These are phyloP conservation scores for Wickerhamomyces bisporus DNA, from an alignment of 805 yeast genomes.

Conservation along the genomic window DNA sequence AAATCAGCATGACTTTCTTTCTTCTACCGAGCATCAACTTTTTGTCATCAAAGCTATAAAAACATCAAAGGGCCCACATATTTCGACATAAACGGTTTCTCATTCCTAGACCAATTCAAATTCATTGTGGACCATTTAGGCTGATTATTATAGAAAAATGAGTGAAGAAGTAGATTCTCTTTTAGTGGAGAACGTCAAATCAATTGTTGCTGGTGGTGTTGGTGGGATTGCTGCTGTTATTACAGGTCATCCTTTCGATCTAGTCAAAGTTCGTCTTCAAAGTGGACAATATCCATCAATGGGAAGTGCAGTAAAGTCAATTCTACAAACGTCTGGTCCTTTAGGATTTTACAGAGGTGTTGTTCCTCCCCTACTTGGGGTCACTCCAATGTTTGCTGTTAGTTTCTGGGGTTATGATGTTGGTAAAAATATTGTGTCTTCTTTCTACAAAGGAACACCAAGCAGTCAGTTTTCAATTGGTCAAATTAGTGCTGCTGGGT, in stretches of 20 bases:
- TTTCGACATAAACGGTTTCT: background rate
- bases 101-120: background rate
- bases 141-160: conserved; percentile 6
- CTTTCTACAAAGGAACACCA: conserved; percentile 29
- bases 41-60: no score
- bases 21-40: no score
- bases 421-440: conserved; percentile 71
- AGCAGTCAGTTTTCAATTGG: conserved; percentile 47
- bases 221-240: conserved; percentile 96
- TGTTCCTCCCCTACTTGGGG: conserved; percentile 90
- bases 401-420: conserved; percentile 98
- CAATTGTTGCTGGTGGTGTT: conserved; percentile 89
- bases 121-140: background rate
- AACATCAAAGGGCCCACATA: no score
- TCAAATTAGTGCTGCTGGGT: conserved; percentile 88
- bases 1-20: no score
- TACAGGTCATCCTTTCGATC: conserved; percentile 95
- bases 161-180: conserved; percentile 21
- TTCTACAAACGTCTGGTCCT: conserved; percentile 69
- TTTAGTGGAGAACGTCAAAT: conserved; percentile 70
- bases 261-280: conserved; percentile 87
- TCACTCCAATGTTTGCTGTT: conserved; percentile 97
- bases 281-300: conserved; percentile 62
- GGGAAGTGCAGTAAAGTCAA: conserved; percentile 59
- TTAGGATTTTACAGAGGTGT: conserved; percentile 90